phyloP scores from a whole-genome alignment of 2,329 filamentous ascomycete species.

The Rugonectria rugulosa region DNA sequence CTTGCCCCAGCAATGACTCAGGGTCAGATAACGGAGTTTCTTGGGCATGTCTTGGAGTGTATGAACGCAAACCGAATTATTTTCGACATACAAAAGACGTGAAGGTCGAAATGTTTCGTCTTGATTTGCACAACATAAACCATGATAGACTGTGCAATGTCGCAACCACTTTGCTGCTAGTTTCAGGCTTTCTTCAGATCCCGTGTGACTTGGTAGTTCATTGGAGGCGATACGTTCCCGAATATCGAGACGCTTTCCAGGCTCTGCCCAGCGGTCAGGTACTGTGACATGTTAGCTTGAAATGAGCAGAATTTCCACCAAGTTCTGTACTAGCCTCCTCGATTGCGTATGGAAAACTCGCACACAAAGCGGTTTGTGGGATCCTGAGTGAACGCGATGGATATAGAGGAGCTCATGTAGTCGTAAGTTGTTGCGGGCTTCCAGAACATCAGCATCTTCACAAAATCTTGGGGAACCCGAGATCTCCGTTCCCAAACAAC shows the following conservation, averaged over 20 bases:
- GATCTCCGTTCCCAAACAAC: neutral
- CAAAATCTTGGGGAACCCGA: neutral
- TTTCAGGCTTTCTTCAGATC: neutral
- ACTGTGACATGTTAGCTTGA: neutral
- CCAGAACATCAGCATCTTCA: neutral
- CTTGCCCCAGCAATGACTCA: slow-evolving; percentile 3
- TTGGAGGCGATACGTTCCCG: neutral
- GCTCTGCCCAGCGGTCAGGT: neutral
- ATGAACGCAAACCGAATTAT: neutral
- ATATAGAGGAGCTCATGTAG: neutral
- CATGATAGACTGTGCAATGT: neutral
- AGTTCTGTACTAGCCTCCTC: neutral
- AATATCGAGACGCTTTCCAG: neutral
- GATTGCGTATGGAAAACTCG: neutral
- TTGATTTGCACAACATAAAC: neutral
- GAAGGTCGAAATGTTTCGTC: neutral
- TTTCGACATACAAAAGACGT: neutral
- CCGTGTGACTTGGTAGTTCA: neutral
- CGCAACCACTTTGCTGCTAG: neutral
- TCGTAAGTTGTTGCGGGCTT: neutral
- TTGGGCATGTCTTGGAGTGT: neutral
- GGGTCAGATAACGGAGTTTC: neutral
- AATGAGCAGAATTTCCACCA: too few relatives aligned
- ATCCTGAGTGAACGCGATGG: neutral
- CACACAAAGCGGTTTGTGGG: neutral